Evolutionary conservation across 371 early-diverging fungal genomes (phyloP).

Genomic region (Basidiobolus meristosporus): DNA sequence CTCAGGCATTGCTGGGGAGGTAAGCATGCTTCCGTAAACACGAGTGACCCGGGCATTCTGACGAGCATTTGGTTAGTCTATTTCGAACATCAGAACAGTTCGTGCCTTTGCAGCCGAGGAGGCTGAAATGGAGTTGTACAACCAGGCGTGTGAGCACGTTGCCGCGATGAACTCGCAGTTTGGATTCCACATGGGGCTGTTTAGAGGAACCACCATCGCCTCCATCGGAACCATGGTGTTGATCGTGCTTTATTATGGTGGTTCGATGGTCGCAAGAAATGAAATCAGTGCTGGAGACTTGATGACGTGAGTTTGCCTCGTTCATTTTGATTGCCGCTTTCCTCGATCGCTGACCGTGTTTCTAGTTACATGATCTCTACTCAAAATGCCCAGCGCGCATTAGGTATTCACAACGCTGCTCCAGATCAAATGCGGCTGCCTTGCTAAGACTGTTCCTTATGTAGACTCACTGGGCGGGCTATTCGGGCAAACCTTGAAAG

Average conservation of each 20-base stretch:
- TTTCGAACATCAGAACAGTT: slow-evolving; percentile 52
- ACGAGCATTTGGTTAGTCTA: slow-evolving; percentile 10
- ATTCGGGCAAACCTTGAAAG: slow-evolving; percentile 59
- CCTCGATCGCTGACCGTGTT: neutral
- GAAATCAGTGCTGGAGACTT: slow-evolving; percentile 46
- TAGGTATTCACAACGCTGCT: slow-evolving; percentile 13
- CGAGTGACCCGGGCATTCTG: neutral
- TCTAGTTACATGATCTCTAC: slow-evolving; percentile 45
- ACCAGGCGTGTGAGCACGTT: slow-evolving; percentile 17
- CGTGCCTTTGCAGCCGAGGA: slow-evolving; percentile 54
- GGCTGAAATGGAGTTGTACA: slow-evolving; percentile 35
- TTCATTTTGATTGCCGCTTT: slow-evolving; percentile 1
- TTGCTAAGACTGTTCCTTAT: neutral
- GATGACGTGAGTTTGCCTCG: slow-evolving; percentile 21
- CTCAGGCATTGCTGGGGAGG: slow-evolving; percentile 47
- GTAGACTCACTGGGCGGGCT: slow-evolving; percentile 42
- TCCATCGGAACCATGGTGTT: slow-evolving; percentile 10
- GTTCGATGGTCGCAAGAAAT: slow-evolving; percentile 37
- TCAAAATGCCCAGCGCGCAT: slow-evolving; percentile 52
- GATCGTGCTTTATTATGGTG: slow-evolving; percentile 54
- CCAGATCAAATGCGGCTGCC: neutral
- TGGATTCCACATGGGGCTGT: slow-evolving; percentile 60
- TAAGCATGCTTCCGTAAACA: slow-evolving; percentile 4
- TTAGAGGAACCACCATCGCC: slow-evolving; percentile 7
- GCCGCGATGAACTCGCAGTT: slow-evolving; percentile 20